Conservation (phyloP, 768 basidiomycete species). For the Rickenella mellea region DNA sequence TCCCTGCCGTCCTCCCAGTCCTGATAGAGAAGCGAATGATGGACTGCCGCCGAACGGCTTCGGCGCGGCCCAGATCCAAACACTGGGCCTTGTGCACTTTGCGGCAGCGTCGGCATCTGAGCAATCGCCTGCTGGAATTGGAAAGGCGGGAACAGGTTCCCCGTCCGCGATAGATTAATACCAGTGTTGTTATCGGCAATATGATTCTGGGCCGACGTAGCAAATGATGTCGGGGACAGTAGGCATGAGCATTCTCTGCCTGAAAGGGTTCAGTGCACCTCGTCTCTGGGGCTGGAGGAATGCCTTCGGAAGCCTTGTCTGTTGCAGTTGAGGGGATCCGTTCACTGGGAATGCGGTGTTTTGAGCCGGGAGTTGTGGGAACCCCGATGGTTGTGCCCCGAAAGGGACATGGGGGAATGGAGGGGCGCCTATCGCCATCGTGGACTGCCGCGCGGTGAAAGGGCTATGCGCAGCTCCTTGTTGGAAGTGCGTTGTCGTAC, state of each 20-base stretch:
- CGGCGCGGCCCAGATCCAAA: not conserved
- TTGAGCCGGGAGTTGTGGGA: slow-evolving; percentile 12
- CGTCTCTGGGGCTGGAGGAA: slow-evolving; percentile 38
- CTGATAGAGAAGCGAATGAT: slow-evolving; percentile 10
- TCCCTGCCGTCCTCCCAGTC: slow-evolving; percentile 7
- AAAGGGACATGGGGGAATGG: slow-evolving; percentile 37
- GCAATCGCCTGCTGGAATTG: not conserved
- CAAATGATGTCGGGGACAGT: no score
- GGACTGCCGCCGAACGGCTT: slow-evolving; percentile 1
- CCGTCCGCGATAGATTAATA: slow-evolving; percentile 2
- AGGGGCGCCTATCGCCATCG: slow-evolving; percentile 33
- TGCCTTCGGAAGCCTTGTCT: slow-evolving; percentile 27
- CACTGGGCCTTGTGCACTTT: not conserved
- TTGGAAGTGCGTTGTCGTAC: slow-evolving; percentile 41
- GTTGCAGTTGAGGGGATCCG: slow-evolving; percentile 45
- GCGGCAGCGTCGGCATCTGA: slow-evolving; percentile 1
- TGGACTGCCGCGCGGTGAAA: slow-evolving; percentile 55
- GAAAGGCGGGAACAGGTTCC: slow-evolving; percentile 8
- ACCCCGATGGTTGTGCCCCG: slow-evolving; percentile 42
- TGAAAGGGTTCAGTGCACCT: slow-evolving; percentile 39
- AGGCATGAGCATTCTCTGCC: slow-evolving; percentile 40
- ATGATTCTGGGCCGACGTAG: slow-evolving; percentile 21
- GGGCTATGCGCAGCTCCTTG: slow-evolving; percentile 65
- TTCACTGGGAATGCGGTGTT: slow-evolving; percentile 20
- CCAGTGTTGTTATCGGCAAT: slow-evolving; percentile 5